Percentiles rank a stretch among this genome's conserved stretches.
phyloP scores from a whole-genome alignment of 2,329 filamentous ascomycete species.

The Pestalotiopsis sp. region DNA sequence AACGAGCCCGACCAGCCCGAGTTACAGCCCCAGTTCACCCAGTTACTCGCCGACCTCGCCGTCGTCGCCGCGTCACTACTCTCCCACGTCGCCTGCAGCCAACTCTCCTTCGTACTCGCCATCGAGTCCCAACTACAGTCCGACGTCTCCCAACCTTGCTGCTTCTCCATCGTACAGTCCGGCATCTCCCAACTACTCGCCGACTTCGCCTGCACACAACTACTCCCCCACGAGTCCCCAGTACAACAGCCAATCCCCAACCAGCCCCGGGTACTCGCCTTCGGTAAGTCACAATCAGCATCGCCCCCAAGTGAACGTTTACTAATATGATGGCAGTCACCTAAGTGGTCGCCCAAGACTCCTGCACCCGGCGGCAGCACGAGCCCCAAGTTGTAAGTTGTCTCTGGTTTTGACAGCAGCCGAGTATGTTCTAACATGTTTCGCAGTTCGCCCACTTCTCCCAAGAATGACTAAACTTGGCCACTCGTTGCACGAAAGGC shows the following conservation, averaged over 20 bases:
- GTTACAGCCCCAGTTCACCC: constrained; percentile 67
- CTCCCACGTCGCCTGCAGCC: constrained; percentile 74
- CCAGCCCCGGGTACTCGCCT: constrained; percentile 74
- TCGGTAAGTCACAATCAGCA: constrained; percentile 40
- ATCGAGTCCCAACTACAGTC: constrained; percentile 71
- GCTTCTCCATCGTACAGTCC: constrained; percentile 67
- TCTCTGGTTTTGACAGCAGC: constrained; percentile 27
- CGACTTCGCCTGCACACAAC: constrained; percentile 61
- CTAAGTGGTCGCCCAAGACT: constrained; percentile 45
- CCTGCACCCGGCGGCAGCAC: constrained; percentile 40
- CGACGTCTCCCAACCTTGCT: constrained; percentile 62
- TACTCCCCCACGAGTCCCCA: constrained; percentile 65
- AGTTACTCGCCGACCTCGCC: constrained; percentile 67
- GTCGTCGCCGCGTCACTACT: constrained; percentile 58
- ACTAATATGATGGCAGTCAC: constrained; percentile 42
- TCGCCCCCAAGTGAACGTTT: not conserved
- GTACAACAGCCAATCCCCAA: constrained; percentile 57
- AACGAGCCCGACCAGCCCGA: constrained; percentile 57
- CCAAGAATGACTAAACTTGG: constrained; percentile 24
- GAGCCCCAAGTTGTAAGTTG: constrained; percentile 46
- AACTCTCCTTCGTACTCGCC: constrained; percentile 74
- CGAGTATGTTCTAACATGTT: constrained; percentile 10
- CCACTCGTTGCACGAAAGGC: not conserved
- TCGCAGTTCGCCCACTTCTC: constrained; percentile 33
- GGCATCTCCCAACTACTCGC: constrained; percentile 76